Conservation (phyloP, 129 eudicot genomes). For the Kitagawia praeruptora region DNA sequence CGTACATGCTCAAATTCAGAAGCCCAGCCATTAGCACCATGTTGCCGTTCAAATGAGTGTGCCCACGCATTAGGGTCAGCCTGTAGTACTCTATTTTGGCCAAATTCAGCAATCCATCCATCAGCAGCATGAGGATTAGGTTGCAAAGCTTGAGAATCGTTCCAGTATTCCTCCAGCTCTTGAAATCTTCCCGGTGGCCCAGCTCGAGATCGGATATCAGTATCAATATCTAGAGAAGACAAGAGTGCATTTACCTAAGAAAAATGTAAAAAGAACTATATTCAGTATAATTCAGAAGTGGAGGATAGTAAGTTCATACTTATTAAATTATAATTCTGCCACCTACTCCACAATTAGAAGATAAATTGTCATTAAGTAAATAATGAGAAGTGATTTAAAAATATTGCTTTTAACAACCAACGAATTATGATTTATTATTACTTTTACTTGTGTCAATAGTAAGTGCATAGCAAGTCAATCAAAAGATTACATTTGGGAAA, state of each 20-base stretch:
- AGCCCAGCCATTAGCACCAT: constrained; percentile 96
- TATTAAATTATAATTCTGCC: not conserved
- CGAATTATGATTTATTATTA: not conserved
- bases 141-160: constrained; percentile 67
- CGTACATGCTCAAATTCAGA: constrained; percentile 92
- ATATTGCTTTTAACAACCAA: not conserved
- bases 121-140: constrained; percentile 55
- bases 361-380: not conserved
- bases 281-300: not conserved
- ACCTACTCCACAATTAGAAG: not conserved
- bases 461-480: not conserved
- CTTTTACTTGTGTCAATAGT: not conserved
- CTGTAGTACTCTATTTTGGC: constrained; percentile 39
- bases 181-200: constrained; percentile 66
- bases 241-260: constrained; percentile 87
- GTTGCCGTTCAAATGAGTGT: constrained; percentile 75
- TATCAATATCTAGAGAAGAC: constrained; percentile 82
- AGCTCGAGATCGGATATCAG: constrained; percentile 49
- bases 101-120: constrained; percentile 79
- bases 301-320: not conserved
- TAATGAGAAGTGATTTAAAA: not conserved
- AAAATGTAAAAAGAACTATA: constrained; percentile 11
- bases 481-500: not conserved
- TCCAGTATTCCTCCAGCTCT: constrained; percentile 94
- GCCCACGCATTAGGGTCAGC: constrained; percentile 77